Percentiles rank a stretch among this genome's conserved stretches.
phyloP scores from a whole-genome alignment of 1,284 basidiomycete species.

The Thecaphora thlaspeos region DNA sequence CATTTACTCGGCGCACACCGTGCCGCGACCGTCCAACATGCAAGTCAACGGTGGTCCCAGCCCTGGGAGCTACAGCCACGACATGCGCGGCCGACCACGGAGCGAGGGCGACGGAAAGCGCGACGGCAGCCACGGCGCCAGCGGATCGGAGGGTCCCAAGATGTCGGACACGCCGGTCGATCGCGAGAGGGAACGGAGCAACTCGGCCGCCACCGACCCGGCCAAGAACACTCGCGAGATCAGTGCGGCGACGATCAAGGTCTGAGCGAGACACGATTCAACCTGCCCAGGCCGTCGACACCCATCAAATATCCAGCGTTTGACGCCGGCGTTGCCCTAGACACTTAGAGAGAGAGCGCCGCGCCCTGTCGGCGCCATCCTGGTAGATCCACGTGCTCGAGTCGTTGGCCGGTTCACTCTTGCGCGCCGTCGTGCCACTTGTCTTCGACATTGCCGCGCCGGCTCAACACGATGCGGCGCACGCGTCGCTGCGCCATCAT shows the following conservation, averaged over 20 bases:
- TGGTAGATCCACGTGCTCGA: no score
- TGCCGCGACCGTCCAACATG: conserved; percentile 11
- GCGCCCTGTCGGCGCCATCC: no score
- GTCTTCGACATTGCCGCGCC: no score
- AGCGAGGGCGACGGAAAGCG: conserved; percentile 9
- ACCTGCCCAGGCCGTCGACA: no score
- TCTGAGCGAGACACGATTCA: no score
- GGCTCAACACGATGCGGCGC: no score
- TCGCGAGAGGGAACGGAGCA: conserved; percentile 26
- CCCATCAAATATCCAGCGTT: no score
- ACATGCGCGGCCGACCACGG: conserved; percentile 10
- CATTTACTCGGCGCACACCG: conserved; percentile 16
- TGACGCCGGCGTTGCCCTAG: no score
- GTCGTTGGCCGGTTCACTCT: no score
- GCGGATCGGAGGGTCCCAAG: conserved; percentile 1
- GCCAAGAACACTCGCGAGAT: background rate
- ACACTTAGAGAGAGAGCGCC: no score
- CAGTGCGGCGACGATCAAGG: conserved; percentile 7
- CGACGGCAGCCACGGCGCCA: background rate
- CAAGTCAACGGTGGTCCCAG: conserved; percentile 6
- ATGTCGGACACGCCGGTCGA: conserved; percentile 4
- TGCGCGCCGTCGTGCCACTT: no score
- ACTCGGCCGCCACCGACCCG: conserved; percentile 4
- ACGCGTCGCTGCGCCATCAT: no score
- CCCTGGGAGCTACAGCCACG: conserved; percentile 1